Evolutionary conservation across 2,329 filamentous ascomycete genomes (phyloP), one percentile per base, ranked within the genome.

Genomic region (Xylaria digitata): DNA sequence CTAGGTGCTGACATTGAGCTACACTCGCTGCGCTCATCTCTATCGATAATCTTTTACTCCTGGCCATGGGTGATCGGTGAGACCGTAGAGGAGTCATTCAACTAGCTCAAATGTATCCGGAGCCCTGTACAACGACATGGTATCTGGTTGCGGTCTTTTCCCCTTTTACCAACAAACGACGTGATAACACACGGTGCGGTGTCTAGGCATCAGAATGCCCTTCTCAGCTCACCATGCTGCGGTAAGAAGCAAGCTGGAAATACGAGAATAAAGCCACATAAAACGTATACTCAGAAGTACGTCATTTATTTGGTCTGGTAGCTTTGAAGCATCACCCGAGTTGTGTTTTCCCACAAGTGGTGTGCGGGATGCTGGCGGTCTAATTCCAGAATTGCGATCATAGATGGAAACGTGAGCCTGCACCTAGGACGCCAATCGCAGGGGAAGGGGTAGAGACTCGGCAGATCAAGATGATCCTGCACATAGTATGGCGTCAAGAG

Each of bases 401-500:
- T 55, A 30, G 49, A 57, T 50, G 34, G 34, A 43, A 46, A 42
- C 21, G 42, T 54, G 37, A 19, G 34, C 21, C 43, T 61, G 32
- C 56, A 32, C 42, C 37, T 34, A 34, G 34, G 30, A 60, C 45
- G 23, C 19, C 32, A 46, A 40, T 11, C 34, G 42, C 40, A 46
- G 43, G 52, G 52, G 54, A 53, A 42, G 61, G 52, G 15, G 26
- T 13, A 59, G 15, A 42, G 32, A 30, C 45, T 53, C 23, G 49
- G 49, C 53, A 50, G 49, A 56, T 54, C 34, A 17, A 60, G 21
- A 46, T 48, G 45, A 13, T 19, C 23, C 45, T 63, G 50, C 59
- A 66, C 66, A 60, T 43, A 19, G 66, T 63, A 60, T 63, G 66
- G 66, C 59, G 55, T 66, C 60, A 55, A 43, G 55, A 52, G 53